These are phyloP conservation scores for Ceratocystis albifundus DNA, from an alignment of 2,329 filamentous ascomycete genomes.

Conservation along the genomic window DNA sequence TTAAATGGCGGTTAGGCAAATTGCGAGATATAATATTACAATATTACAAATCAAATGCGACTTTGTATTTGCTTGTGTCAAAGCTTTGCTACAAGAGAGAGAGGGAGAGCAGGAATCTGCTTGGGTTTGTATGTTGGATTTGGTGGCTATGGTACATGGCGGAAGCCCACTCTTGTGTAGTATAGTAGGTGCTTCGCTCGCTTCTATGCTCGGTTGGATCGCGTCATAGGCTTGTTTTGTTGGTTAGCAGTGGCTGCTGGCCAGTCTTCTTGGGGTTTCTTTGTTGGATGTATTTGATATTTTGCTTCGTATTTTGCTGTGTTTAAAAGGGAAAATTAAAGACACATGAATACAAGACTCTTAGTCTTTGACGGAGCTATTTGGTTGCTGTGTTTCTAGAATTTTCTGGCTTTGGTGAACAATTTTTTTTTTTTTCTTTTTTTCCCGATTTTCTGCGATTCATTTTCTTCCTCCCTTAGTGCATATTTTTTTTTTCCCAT, in stretches of 20 bases:
- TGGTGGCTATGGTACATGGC: too few species aligned
- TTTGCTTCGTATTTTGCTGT: neutral
- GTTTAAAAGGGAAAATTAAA: neutral
- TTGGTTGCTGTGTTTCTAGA: neutral
- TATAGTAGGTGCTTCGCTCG: neutral
- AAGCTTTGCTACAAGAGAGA: neutral
- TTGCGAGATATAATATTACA: neutral
- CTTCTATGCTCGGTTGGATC: neutral
- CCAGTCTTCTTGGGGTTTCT: neutral
- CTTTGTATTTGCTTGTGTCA: neutral
- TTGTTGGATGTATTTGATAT: neutral
- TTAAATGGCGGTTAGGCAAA: neutral
- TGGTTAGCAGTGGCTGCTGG: neutral
- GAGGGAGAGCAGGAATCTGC: neutral
- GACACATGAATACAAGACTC: neutral
- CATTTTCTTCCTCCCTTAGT: neutral
- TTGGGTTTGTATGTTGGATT: neutral
- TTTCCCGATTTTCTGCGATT: neutral
- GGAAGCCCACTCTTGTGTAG: too few species aligned
- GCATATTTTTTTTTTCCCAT: neutral
- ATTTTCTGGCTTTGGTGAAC: neutral
- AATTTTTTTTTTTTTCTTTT: too few species aligned
- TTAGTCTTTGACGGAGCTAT: neutral
- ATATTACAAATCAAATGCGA: neutral
- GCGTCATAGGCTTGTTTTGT: neutral